A percentile compares a stretch with the other conserved stretches of the same genome.
Evolutionary conservation across 805 yeast genomes (phyloP).

Genomic region (Yamadazyma sp.): DNA sequence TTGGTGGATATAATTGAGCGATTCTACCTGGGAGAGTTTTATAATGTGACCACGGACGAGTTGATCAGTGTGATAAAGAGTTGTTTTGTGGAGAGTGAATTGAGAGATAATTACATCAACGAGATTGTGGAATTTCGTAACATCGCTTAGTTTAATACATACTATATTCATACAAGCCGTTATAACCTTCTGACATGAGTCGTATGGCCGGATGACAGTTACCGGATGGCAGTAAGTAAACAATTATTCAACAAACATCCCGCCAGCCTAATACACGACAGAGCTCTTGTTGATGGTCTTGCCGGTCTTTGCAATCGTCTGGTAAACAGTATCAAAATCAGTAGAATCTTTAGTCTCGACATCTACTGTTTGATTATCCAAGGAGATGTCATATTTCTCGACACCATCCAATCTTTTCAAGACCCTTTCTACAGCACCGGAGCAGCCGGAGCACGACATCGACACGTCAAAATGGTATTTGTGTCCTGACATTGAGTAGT

Average conservation of each 20-base stretch:
- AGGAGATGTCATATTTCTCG: conserved; percentile 65
- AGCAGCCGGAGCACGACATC: conserved; percentile 88
- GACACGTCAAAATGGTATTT: conserved; percentile 78
- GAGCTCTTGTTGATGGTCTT: conserved; percentile 57
- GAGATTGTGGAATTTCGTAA: conserved; percentile 49
- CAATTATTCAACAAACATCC: no score
- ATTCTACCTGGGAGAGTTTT: conserved; percentile 54
- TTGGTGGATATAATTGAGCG: conserved; percentile 47
- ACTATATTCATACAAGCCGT: no score
- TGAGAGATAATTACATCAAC: conserved; percentile 42
- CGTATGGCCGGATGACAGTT: no score
- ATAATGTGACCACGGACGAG: conserved; percentile 49
- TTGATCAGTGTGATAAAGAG: conserved; percentile 40
- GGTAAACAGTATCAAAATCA: conserved; percentile 75
- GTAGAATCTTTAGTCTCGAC: conserved; percentile 57
- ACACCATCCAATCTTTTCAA: conserved; percentile 73
- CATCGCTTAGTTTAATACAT: conserved; percentile 2
- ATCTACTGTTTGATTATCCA: conserved; percentile 79
- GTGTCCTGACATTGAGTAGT: conserved; percentile 42
- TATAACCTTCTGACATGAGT: no score
- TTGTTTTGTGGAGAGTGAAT: conserved; percentile 47
- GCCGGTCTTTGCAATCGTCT: conserved; percentile 86
- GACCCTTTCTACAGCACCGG: conserved; percentile 80
- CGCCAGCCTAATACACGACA: conserved; percentile 14
- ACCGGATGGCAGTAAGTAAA: no score